Evolutionary conservation across 2,329 filamentous ascomycete genomes (phyloP), one percentile per base, ranked within the genome.

Genomic region (Fusarium caatingaense): DNA sequence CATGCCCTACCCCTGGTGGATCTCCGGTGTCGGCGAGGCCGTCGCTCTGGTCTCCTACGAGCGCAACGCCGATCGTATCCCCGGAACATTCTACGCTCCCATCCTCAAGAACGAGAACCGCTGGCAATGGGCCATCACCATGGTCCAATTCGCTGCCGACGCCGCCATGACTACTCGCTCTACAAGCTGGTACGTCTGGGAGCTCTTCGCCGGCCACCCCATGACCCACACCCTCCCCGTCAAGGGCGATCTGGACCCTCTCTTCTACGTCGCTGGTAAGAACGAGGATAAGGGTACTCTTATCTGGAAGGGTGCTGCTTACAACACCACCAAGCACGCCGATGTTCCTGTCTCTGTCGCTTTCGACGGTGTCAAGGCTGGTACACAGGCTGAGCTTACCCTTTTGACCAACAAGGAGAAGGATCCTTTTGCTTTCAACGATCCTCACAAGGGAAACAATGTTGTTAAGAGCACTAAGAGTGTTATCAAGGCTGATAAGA

Each of bases 21-120:
- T 87, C 32, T 63, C 60, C 51, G 89, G 88, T 11, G 87, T 92
- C 5, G 85, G 85, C 16, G 90, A 92, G 75, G 89, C 88, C 25
- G 83, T 92, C n/a, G 89, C 86, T 58, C 81, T 91, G 18, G 83
- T 92, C 66, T 87, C 89, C 20, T 87, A 87, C 30, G 90, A 92
- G 82, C 83, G 89, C 59, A 92, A 92, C 77, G 83, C 84, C 6
- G 87, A 90, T 70, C 83, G 84, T 21, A 83, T 90, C 46, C 83
- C 84, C 4, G 86, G 86, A 9, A 83, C 85, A 1, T 81, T 83
- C 55, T 88, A 87, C 79, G 83, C 84, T 0, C 84, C 84, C 2
- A 80, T 84, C 5, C 76, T 86, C n/a, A 79, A 83, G 60, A 85
- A 83, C 73, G 78, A 86, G 73, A 83, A 86, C 75, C 76, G 80